These are phyloP conservation scores for Ustilago hordei DNA, from an alignment of 1,284 basidiomycete genomes.

Conservation along the genomic window DNA sequence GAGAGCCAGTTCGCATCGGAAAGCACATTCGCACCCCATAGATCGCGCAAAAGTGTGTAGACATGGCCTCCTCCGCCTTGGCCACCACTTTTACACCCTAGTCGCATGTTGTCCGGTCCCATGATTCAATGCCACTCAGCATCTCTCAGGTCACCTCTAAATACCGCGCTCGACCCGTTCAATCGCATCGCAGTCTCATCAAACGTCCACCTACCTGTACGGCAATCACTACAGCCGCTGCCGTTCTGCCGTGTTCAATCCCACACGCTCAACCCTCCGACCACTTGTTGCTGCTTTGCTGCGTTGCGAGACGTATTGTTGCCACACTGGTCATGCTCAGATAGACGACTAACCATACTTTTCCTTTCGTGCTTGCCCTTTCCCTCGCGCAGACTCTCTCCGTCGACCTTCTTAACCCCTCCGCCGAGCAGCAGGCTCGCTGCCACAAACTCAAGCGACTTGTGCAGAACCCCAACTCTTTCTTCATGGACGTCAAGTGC, in stretches of 20 bases:
- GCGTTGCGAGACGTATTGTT: constrained; percentile 10
- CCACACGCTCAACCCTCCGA: not conserved
- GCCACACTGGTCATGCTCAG: not conserved
- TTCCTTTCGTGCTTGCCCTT: not conserved
- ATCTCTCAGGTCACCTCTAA: not conserved
- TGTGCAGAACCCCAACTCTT: constrained; percentile 82
- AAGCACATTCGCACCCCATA: too few relatives aligned
- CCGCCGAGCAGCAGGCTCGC: constrained; percentile 78
- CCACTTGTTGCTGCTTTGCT: not conserved
- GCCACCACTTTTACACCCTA: too few relatives aligned
- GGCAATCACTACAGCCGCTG: too few relatives aligned
- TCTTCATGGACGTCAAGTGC: constrained; percentile 99
- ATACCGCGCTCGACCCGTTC: too few relatives aligned
- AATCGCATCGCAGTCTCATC: too few relatives aligned
- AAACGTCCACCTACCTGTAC: too few relatives aligned
- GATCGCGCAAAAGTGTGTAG: too few relatives aligned
- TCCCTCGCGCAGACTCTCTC: constrained; percentile 83
- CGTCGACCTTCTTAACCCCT: constrained; percentile 97
- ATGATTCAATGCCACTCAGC: too few relatives aligned
- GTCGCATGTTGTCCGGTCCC: too few relatives aligned
- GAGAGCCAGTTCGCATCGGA: too few relatives aligned
- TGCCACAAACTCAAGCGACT: constrained; percentile 98
- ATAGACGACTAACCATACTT: constrained; percentile 9
- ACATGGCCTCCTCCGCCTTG: too few relatives aligned
- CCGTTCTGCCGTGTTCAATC: too few relatives aligned